These are phyloP conservation scores for Neopestalotiopsis sp. DNA, from an alignment of 2,329 filamentous ascomycete species.

Conservation along the genomic window DNA sequence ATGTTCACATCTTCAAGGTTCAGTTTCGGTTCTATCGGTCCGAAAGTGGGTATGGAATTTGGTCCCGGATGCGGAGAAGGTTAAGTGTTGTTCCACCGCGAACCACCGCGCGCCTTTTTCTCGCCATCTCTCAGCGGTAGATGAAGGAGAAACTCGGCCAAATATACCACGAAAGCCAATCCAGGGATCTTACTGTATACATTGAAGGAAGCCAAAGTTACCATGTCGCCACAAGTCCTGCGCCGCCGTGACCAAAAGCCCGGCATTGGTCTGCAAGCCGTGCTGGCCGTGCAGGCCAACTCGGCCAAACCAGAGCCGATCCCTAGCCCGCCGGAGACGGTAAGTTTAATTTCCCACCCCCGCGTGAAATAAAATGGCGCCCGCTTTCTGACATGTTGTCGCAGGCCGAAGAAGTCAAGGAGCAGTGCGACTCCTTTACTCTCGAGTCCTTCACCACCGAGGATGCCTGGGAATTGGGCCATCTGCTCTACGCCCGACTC, in stretches of 20 bases:
- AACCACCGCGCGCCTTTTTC: background rate
- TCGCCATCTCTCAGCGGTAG: background rate
- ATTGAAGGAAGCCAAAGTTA: background rate
- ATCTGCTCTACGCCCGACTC: conserved; percentile 67
- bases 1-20: background rate
- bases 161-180: background rate
- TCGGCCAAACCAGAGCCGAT: conserved; percentile 21
- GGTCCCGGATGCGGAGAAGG: conserved; percentile 9
- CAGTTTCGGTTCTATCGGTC: background rate
- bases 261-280: conserved; percentile 28
- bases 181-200: background rate
- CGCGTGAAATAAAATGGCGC: background rate
- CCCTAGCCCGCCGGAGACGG: conserved; percentile 26
- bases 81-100: background rate
- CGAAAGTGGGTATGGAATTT: conserved; percentile 11
- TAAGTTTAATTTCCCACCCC: conserved; percentile 21
- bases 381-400: background rate
- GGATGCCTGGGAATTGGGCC: conserved; percentile 70
- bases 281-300: conserved; percentile 22
- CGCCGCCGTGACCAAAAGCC: conserved; percentile 26
- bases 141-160: background rate
- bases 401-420: conserved; percentile 35
- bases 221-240: conserved; percentile 25
- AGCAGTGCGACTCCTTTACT: conserved; percentile 48
- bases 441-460: conserved; percentile 62